Base-by-base conservation (phyloP, 192 early-diverging fungal species). In the Backusella tarrabulga region DNA sequence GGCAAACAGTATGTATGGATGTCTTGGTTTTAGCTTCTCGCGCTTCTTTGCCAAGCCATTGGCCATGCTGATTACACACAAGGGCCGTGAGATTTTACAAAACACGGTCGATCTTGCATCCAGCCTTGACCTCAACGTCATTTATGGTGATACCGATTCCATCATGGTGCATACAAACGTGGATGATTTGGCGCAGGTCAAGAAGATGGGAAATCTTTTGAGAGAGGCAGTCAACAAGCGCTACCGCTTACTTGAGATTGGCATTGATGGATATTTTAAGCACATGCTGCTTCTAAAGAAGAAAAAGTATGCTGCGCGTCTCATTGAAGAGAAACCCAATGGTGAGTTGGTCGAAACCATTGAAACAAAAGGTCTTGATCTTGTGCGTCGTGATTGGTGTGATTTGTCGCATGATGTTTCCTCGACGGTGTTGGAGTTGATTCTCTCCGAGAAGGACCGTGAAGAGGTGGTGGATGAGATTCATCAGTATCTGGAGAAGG, bases 141-240 rank as follows among this genome's bases (percentile, higher is more conserved):
- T 99, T 80, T 99, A 99, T 85, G 98, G 98, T 73, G 98, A 99
- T 79, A 99, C 98, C 2, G 98, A 99, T 83, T 98, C 97, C 0
- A 96, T 99, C 71, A 99, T 99, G 97, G 94, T 99, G 56, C 87
- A 97, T 78, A 98, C 97, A 3, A 90, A 93, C 76, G 88, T 91
- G 6, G 87, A 79, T 9, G 88, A 93, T 35, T 77, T 98, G 0
- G 79, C 82, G 0, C 84, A 94, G 35, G 97, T 94, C 52, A 89
- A 91, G 44, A 89, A 93, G 26, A 87, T 98, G 34, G 97, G 95
- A 15, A 86, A 91, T 12, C 86, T 92, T 11, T 88, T 99, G 70
- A 95, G 95, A 77, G 88, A 91, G 69, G 87, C 87, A 35, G 93
- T 97, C 68, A 99, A 99, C 80, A 90, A 95, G 60, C 89, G 92